Base-by-base conservation (phyloP, 225 moss, liverwort and hornwort species). In the Physcomitrellopsis africana region DNA sequence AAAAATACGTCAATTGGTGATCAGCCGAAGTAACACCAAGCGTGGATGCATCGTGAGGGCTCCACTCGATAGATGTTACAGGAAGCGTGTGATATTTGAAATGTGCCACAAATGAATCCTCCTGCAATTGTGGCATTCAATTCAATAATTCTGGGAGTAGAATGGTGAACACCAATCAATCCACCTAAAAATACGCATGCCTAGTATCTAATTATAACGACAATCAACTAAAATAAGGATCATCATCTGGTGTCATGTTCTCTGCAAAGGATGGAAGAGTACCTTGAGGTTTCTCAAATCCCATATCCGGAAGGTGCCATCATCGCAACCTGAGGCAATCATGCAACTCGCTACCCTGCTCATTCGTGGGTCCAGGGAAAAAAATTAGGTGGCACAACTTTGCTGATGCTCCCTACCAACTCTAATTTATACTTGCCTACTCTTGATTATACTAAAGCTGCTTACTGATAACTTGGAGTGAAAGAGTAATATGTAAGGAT, bases 251-350 rank as follows among this genome's bases (percentile, higher is more conserved):
- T 5, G 15, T 12, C 15, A 37, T 44, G 20, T 15, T 58, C 65
- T 24, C 14, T 52, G 68, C n/a, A 10, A 62, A 16, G 48, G 11
- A 20, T 1, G n/a, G 37, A 23, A 49, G 16, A 13, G 10, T 76
- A 92, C 95, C 90, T 91, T 91, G 1, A 97, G 83, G 74, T 81
- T 90, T 73, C 97, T 90, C 71, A 99, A 84, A 88, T 99, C 95
- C 95, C 93, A 99, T 59, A 99, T 92, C 26, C 95, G 84, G 73
- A 99, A 95, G n/a, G 95, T 90, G 43, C 99, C 99, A 71, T 95
- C 99, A 72, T 99, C 99, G 64, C 90, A 92, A 58, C 99, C 99
- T 14, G 95, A 95, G 19, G 99, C 99, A 76, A 95, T 84, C 89
- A 99, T 93, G 77, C 95, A 95, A 75, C 95, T 99, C 67, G 95